Conservation (phyloP, 805 yeast genomes). For the Hanseniaspora mollemarum region DNA sequence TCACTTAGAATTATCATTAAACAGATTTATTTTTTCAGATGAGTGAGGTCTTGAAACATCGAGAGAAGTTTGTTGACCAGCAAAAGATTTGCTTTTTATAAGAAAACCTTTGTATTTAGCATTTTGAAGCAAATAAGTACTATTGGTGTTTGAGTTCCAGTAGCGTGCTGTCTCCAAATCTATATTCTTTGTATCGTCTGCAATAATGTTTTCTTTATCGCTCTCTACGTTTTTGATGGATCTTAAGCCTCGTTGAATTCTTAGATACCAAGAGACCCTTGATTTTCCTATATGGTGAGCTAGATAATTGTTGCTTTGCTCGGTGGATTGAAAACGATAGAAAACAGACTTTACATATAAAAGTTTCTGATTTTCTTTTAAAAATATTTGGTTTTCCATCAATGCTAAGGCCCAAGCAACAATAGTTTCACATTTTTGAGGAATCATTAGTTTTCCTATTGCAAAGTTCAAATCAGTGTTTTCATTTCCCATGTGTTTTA, state of each 20-base stretch:
- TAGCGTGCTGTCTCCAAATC: no score
- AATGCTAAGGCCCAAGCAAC: conserved; percentile 54
- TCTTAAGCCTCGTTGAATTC: conserved; percentile 9
- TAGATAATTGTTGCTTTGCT: conserved; percentile 62
- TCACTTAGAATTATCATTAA: background rate
- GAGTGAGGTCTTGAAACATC: no score
- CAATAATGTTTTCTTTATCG: background rate
- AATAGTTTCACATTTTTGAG: conserved; percentile 41
- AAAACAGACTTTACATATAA: conserved; percentile 42
- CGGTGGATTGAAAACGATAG: conserved; percentile 51
- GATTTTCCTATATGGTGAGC: conserved; percentile 42
- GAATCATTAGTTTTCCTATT: conserved; percentile 53
- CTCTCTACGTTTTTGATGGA: background rate
- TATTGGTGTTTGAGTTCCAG: no score
- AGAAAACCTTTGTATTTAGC: no score
- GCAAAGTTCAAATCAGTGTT: conserved; percentile 47
- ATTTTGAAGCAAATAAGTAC: no score
- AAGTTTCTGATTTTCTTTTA: conserved; percentile 45
- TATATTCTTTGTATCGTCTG: no score
- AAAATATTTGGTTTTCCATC: conserved; percentile 55
- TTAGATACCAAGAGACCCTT: conserved; percentile 26
- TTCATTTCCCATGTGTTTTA: conserved; percentile 38
- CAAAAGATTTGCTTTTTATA: no score
- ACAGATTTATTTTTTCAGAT: no score
- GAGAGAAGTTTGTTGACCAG: no score